Conservation (phyloP, 352 stramenopile genomes). For the Thraustochytrium striatum region DNA sequence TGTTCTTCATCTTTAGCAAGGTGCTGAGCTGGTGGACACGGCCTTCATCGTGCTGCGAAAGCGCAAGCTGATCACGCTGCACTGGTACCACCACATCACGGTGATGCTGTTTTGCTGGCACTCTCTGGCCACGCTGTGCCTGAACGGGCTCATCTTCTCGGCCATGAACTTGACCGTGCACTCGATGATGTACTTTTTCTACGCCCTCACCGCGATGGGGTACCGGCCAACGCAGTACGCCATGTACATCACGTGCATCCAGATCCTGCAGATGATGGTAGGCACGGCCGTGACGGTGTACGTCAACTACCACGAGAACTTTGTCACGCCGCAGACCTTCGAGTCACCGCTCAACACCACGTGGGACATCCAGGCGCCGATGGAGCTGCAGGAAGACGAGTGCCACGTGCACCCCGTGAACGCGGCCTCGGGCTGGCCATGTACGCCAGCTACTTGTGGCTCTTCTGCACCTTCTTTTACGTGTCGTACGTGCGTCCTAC, state of each 20-base stretch:
- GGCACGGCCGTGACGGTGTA: conserved; percentile 49
- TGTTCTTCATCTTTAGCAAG: conserved; percentile 54
- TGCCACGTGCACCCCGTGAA: conserved; percentile 75
- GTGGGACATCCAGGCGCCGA: conserved; percentile 66
- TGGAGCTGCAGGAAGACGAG: conserved; percentile 52
- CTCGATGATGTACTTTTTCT: conserved; percentile 93
- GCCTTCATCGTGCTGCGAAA: conserved; percentile 94
- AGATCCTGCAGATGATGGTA: conserved; percentile 77
- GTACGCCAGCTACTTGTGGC: conserved; percentile 85
- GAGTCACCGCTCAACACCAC: conserved; percentile 66
- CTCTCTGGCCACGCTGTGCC: conserved; percentile 80
- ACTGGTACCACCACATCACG: conserved; percentile 98
- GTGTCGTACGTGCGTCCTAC: neutral
- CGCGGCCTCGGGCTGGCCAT: conserved; percentile 82
- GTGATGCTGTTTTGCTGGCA: conserved; percentile 96
- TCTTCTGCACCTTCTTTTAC: conserved; percentile 77
- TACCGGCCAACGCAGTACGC: conserved; percentile 67
- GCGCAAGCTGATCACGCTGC: conserved; percentile 91
- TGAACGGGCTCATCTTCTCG: conserved; percentile 89
- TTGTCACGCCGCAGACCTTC: conserved; percentile 60
- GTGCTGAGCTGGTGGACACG: conserved; percentile 87
- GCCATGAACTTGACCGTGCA: conserved; percentile 97
- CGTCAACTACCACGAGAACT: conserved; percentile 43
- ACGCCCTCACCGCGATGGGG: conserved; percentile 72
- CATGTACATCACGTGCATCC: conserved; percentile 75